Evolutionary conservation across 371 early-diverging fungal genomes (phyloP), one percentile per base, ranked within the genome.

Genomic region (Actinomucor elegans): DNA sequence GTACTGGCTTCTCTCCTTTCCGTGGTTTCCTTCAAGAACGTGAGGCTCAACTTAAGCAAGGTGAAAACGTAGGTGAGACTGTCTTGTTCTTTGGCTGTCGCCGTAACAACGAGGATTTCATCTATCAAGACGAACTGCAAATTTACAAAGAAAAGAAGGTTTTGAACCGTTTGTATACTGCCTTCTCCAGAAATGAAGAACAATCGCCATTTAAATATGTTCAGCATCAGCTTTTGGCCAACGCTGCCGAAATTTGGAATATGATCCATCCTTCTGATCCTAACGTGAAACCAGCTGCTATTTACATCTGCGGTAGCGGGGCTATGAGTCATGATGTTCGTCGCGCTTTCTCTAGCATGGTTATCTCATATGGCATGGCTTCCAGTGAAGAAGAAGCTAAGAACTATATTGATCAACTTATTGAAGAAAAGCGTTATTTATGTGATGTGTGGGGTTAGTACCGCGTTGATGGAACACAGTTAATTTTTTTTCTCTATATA

Each of bases 81-180:
- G 62, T 75, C 5, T 61, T 96, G 35, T 89, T 94, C 75, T 89
- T 91, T 68, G 97, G 97, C 12, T 91, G 86, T 59, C 84, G 98
- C 47, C 76, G 83, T 51, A 55, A 43, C 1, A 66, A 80, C 9
- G 73, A 72, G 34, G 98, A 98, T 61, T 88, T 77, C 57, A 79
- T 89, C 26, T 95, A 89, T 55, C 67, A 63, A 1, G 66, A 79
- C 3, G 91, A 93, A 60, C 83, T 86, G 55, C 70, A 83, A 18
- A 32, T 41, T 1, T 82, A 82, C 56, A 76, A 57, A 2, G 35
- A 50, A 0, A 63, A 72, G 0, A 84, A 84, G 1, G 53, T 68
- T n/a, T 63, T 96, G 0, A 53, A 55, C 18, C 51, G 56, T 27
- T 67, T 91, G 29, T 78, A 76, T 59, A 73, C 84, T 0, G 95